Percentiles rank a stretch among this genome's conserved stretches.
These are phyloP conservation scores for Xylariaceae sp. DNA, from an alignment of 2,329 filamentous ascomycete genomes.

Conservation along the genomic window DNA sequence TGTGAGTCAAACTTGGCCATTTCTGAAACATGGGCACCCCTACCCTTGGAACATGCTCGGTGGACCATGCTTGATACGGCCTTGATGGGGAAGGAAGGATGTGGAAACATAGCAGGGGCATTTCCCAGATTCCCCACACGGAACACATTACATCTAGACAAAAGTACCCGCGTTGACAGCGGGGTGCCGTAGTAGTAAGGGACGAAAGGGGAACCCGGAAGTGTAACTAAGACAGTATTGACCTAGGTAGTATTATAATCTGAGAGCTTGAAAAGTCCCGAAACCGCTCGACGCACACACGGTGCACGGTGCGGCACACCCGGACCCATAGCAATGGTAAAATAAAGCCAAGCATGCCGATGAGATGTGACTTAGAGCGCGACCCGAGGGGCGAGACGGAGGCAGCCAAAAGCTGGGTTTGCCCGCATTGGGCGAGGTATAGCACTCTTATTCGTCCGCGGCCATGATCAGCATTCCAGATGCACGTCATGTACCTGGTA, in stretches of 20 bases:
- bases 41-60: not conserved
- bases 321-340: slow-evolving; percentile 16
- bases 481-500: slow-evolving; percentile 11
- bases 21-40: too few relatives aligned
- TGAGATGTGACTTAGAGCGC: not conserved
- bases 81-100: too few relatives aligned
- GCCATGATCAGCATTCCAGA: slow-evolving; percentile 1
- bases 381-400: not conserved
- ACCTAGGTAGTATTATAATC: too few relatives aligned
- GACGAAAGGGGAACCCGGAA: not conserved
- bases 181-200: not conserved
- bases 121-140: not conserved
- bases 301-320: too few relatives aligned
- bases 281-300: too few relatives aligned
- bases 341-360: not conserved
- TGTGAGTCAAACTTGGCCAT: too few relatives aligned
- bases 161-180: not conserved
- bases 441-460: slow-evolving; percentile 3
- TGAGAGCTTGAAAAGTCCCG: too few relatives aligned
- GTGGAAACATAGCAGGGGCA: not conserved
- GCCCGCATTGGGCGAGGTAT: slow-evolving; percentile 1
- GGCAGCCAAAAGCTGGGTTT: slow-evolving; percentile 2
- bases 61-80: too few relatives aligned
- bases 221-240: too few relatives aligned
- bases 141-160: not conserved